Evolutionary conservation across 1,284 basidiomycete species (phyloP), one percentile per base, ranked within the genome.

Genomic region (Sporisorium exsertum): DNA sequence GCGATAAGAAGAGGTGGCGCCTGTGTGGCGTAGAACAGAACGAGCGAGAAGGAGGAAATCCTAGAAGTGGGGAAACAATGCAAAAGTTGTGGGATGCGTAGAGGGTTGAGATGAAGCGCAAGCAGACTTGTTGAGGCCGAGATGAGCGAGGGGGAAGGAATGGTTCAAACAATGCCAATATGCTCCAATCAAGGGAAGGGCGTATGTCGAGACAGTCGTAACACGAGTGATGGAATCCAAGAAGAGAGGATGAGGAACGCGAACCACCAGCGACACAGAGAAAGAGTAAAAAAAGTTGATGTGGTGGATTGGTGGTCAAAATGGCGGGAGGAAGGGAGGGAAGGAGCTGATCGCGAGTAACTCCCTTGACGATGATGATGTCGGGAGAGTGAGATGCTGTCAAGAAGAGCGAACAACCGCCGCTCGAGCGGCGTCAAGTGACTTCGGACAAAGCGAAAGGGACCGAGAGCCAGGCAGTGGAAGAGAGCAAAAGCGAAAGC

Each of bases 51-150:
- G 40, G 6, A 20, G n/a, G n/a, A n/a, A 10, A 43, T 43, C 9
- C n/a, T n/a, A 8, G 40, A 43, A 43, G 40, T 43, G 40, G 40
- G 15, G 40, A 20, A 43, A n/a, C 40, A 20, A 20, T 43, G 29
- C 29, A 10, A 29, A 29, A 29, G 45, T 13, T 18, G 24, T 33
- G 24, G 24, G 35, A 50, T 15, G 58, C 43, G 55, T 33, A 35
- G 42, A 29, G 32, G 37, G 26, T 51, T 13, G 49, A 58, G 46
- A 43, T 59, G 58, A 32, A 59, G 35, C 27, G 24, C 56, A 32
- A 27, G 52, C 35, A 24, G 40, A 22, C 18, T 10, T 1, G 20
- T 29, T 13, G 29, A 32, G 15, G 0, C 18, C 18, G 29, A 4
- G 16, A 49, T 47, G 50, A 27, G 33, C 20, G 15, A 27, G 15